Conservation (phyloP, 306 rosid genomes). For the Malus asiatica region DNA sequence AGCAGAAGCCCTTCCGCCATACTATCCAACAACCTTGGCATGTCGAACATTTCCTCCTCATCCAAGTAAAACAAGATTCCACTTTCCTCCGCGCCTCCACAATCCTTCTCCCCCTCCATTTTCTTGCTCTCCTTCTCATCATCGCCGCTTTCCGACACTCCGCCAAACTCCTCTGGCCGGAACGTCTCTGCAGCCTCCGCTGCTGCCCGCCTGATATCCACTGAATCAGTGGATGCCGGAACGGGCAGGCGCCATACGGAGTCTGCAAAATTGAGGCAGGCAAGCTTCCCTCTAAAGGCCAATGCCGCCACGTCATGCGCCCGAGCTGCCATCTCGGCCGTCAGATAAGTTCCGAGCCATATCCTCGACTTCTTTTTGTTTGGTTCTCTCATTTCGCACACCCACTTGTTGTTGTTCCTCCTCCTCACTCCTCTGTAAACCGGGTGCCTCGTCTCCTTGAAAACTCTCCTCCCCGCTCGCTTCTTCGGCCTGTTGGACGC, state of each 20-base stretch:
- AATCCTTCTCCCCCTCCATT: neutral
- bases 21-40: slow-evolving; percentile 30
- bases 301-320: slow-evolving; percentile 86
- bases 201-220: slow-evolving; percentile 52
- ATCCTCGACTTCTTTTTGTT: slow-evolving; percentile 39
- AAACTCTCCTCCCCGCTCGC: slow-evolving; percentile 50
- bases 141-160: neutral
- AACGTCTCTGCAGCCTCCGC: slow-evolving; percentile 46
- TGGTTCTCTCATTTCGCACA: slow-evolving; percentile 75
- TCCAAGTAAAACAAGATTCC: slow-evolving; percentile 5
- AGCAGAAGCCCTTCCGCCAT: slow-evolving; percentile 55
- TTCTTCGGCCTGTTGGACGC: slow-evolving; percentile 64
- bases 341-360: slow-evolving; percentile 82
- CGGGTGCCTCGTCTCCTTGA: slow-evolving; percentile 83
- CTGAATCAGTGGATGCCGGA: slow-evolving; percentile 38
- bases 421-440: slow-evolving; percentile 64
- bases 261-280: slow-evolving; percentile 77
- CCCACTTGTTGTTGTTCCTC: slow-evolving; percentile 79
- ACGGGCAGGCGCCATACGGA: slow-evolving; percentile 39
- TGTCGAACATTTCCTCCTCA: slow-evolving; percentile 23
- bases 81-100: neutral
- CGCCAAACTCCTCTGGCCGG: slow-evolving; percentile 11
- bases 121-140: neutral
- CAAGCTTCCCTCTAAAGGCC: slow-evolving; percentile 42
- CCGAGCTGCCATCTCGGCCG: slow-evolving; percentile 79